phyloP scores from a whole-genome alignment of 768 basidiomycete species.

The Psilocybe cubensis region DNA sequence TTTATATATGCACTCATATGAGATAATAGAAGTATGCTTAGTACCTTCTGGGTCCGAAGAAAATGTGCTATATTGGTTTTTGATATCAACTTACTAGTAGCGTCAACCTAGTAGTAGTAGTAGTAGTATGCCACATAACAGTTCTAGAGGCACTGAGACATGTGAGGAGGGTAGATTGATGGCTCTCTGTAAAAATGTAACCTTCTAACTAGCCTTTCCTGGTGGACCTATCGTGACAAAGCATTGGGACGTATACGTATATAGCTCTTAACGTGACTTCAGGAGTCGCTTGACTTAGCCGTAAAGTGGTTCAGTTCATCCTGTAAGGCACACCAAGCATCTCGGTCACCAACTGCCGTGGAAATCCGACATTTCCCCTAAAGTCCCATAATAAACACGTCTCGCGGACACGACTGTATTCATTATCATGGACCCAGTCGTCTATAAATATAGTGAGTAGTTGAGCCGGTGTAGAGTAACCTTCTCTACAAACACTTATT shows the following conservation, averaged over 20 bases:
- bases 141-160: too few species aligned
- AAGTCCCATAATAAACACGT: background rate
- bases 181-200: too few species aligned
- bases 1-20: too few species aligned
- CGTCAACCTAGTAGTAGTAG: too few species aligned
- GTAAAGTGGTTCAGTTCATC: background rate
- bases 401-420: background rate
- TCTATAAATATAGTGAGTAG: background rate
- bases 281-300: too few species aligned
- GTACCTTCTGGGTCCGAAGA: too few species aligned
- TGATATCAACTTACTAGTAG: too few species aligned
- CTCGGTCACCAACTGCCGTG: background rate
- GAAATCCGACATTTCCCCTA: background rate
- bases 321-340: background rate
- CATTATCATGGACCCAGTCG: background rate
- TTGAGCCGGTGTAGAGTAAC: background rate
- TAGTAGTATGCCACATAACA: too few species aligned
- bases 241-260: background rate
- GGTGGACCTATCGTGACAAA: background rate
- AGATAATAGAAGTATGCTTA: too few species aligned
- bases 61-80: too few species aligned
- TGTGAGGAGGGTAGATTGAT: too few species aligned
- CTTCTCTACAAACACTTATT: background rate
- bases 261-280: background rate
- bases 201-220: too few species aligned